Evolutionary conservation across 2,329 filamentous ascomycete genomes (phyloP).

Genomic region (Setomelanomma holmii): DNA sequence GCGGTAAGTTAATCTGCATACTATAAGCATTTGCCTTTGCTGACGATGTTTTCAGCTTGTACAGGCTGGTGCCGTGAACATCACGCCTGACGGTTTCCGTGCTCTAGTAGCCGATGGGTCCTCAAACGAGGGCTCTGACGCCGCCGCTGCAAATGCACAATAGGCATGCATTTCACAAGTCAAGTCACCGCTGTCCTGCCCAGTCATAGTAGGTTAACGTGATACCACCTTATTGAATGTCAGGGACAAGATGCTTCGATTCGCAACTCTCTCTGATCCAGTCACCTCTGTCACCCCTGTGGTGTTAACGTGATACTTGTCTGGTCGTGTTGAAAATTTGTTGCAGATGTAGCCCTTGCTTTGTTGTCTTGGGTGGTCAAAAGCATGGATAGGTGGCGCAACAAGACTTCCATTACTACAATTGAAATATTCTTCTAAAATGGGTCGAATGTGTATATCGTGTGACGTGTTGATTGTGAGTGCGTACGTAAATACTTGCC

Average conservation of each 20-base stretch:
- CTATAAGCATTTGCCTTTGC: background rate
- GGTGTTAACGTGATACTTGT: slow-evolving; percentile 47
- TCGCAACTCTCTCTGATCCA: slow-evolving; percentile 40
- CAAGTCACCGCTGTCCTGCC: slow-evolving; percentile 47
- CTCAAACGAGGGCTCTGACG: slow-evolving; percentile 5
- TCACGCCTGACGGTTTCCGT: slow-evolving; percentile 82
- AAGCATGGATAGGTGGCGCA: background rate
- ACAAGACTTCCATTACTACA: background rate
- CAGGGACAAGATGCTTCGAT: slow-evolving; percentile 23
- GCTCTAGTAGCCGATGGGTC: slow-evolving; percentile 53
- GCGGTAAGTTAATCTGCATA: slow-evolving; percentile 70
- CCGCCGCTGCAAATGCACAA: slow-evolving; percentile 21
- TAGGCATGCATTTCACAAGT: background rate
- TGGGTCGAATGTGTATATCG: too few relatives aligned
- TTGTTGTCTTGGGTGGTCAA: background rate
- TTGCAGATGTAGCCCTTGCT: background rate
- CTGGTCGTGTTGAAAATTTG: background rate
- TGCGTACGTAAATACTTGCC: too few relatives aligned
- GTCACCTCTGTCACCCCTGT: slow-evolving; percentile 47
- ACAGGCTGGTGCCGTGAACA: slow-evolving; percentile 89
- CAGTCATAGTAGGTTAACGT: slow-evolving; percentile 40
- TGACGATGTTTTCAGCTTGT: slow-evolving; percentile 64
- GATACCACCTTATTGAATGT: slow-evolving; percentile 29
- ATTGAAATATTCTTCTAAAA: too few relatives aligned
- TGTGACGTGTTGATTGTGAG: too few relatives aligned